Conservation (phyloP, 495 filamentous ascomycete genomes). For the Aspergillus olivimuriae region DNA sequence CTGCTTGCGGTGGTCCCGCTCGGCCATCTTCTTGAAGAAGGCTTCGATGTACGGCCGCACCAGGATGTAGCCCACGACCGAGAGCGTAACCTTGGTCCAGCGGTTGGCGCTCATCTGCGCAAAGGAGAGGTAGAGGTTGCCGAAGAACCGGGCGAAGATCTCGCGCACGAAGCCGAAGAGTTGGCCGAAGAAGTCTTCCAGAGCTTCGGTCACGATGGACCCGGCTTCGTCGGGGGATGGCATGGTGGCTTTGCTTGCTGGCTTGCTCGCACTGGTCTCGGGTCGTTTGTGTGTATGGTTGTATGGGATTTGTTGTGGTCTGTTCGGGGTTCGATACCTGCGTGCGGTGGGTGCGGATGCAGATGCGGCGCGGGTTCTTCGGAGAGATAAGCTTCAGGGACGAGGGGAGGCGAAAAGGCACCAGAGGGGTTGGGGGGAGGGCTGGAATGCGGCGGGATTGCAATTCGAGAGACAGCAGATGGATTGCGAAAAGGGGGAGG, state of each 20-base stretch:
- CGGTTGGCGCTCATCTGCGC: slow-evolving; percentile 45
- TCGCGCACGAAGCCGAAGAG: slow-evolving; percentile 24
- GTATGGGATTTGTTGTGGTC: neutral
- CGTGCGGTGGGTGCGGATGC: neutral
- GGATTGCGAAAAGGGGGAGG: neutral
- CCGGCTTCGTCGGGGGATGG: slow-evolving; percentile 16
- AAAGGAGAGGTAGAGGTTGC: slow-evolving; percentile 51
- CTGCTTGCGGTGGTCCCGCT: slow-evolving; percentile 48
- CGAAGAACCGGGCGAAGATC: slow-evolving; percentile 33
- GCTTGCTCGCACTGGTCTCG: neutral
- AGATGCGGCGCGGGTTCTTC: neutral
- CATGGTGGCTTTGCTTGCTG: slow-evolving; percentile 15
- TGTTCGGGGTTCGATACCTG: neutral
- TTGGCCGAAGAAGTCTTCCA: slow-evolving; percentile 30
- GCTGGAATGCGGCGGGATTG: neutral
- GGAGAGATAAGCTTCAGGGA: neutral
- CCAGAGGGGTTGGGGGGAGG: neutral
- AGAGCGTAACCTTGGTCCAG: slow-evolving; percentile 55
- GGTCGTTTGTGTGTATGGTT: slow-evolving; percentile 6
- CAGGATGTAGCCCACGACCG: slow-evolving; percentile 57
- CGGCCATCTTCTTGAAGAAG: slow-evolving; percentile 47
- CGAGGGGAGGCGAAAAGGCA: neutral
- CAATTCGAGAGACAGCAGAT: too few species aligned
- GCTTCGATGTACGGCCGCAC: slow-evolving; percentile 59
- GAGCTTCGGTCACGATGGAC: slow-evolving; percentile 23